Base-by-base conservation (phyloP, 176 grass and related monocot species). In the Elaeis guineensis region DNA sequence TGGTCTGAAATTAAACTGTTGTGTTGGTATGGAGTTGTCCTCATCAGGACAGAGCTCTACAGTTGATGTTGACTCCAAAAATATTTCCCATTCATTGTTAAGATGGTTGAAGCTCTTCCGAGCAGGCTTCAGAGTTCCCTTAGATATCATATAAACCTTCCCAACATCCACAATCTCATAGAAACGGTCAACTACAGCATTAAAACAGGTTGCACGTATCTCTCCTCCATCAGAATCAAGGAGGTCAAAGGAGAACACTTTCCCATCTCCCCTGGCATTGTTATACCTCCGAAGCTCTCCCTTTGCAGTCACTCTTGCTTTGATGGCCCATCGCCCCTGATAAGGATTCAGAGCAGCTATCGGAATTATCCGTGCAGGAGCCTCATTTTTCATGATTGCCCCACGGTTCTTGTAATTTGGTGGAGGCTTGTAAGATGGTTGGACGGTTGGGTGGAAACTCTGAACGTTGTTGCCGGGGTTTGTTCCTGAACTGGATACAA, bases 161-260 rank as follows among this genome's bases (percentile, higher is more conserved):
- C 92, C 92, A 75, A 85, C 83, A 72, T 97, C 84, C 44, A 97
- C 65, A 66, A 69, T 51, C 66, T 97, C 78, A 78, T 89, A 85
- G 79, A 97, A 97, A 25, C 81, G 80, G 73, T 97, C 92, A 52
- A 89, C 73, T 20, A 80, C 72, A 50, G 69, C 17, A 70, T 91
- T 89, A 69, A 97, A 97, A 69, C 92, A 97, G 66, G 83, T 78
- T 55, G 82, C 92, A 69, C 84, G 74, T 66, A 97, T 89, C 72
- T 97, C 92, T 69, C 92, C 81, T 18, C 75, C 81, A 65, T 91
- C 87, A 80, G 84, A 89, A 79, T 97, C 93, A 72, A 97, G 87
- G 19, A 97, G 61, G 59, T 91, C 87, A 71, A 97, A 97, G 61
- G 79, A 91, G 76, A 97, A 97, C 49, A 97, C 87, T 69, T 97